These are phyloP conservation scores for Salvia sclarea DNA, from an alignment of 305 asterid species.

Conservation along the genomic window DNA sequence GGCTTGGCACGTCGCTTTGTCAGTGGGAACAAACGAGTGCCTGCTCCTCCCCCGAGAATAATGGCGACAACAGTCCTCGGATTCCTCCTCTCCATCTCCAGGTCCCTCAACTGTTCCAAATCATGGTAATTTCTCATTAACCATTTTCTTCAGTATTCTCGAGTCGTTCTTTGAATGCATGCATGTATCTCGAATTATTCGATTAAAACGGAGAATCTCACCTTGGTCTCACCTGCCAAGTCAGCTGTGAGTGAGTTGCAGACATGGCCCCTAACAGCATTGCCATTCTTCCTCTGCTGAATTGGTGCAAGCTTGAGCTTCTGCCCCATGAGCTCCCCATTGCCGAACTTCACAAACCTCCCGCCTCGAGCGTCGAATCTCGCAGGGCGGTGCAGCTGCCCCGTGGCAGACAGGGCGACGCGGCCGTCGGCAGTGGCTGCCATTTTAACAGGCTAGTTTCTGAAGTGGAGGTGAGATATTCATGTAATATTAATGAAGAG, in stretches of 20 bases:
- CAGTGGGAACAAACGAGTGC: conserved; percentile 91
- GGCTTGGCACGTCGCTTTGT: conserved; percentile 96
- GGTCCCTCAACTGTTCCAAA: conserved; percentile 61
- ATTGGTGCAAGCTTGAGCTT: conserved; percentile 47
- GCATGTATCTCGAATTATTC: conserved; percentile 3
- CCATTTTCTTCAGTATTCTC: not conserved
- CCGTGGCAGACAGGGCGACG: conserved; percentile 56
- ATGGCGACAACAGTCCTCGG: conserved; percentile 80
- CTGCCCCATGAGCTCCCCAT: conserved; percentile 80
- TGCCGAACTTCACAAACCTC: conserved; percentile 50
- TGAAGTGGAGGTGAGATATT: conserved; percentile 24
- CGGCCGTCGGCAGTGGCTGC: conserved; percentile 56
- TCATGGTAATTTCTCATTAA: not conserved
- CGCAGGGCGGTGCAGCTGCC: conserved; percentile 42
- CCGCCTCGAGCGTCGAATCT: conserved; percentile 39
- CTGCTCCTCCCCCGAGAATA: conserved; percentile 98
- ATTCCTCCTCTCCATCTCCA: conserved; percentile 70
- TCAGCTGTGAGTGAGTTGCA: conserved; percentile 68
- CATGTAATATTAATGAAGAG: conserved; percentile 31
- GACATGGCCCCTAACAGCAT: conserved; percentile 35
- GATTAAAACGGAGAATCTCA: conserved; percentile 41
- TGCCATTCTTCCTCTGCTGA: conserved; percentile 39
- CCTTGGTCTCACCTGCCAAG: conserved; percentile 76
- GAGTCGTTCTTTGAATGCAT: not conserved
- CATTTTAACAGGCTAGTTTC: conserved; percentile 38